Conservation (phyloP, 768 basidiomycete species). For the Lyophyllum shimeji region DNA sequence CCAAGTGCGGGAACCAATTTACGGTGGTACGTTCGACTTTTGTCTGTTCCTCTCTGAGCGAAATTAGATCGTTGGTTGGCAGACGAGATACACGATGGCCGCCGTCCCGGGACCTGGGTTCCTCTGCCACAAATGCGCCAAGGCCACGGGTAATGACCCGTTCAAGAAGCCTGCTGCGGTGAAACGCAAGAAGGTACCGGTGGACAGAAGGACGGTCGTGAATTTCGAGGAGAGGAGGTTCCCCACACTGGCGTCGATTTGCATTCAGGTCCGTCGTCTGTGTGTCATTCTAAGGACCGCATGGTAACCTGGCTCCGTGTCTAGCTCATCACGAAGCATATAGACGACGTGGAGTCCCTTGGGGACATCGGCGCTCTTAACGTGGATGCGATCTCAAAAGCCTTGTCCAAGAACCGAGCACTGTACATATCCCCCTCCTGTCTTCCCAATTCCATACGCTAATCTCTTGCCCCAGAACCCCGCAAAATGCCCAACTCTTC, state of each 20-base stretch:
- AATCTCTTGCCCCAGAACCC: conserved; percentile 46
- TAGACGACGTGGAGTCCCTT: conserved; percentile 84
- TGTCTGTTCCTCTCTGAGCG: not conserved
- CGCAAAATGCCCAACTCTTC: conserved; percentile 81
- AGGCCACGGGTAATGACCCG: conserved; percentile 74
- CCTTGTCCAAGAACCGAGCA: conserved; percentile 76
- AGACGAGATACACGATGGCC: conserved; percentile 89
- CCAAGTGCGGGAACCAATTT: conserved; percentile 79
- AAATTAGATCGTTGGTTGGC: not conserved
- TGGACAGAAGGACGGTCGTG: conserved; percentile 67
- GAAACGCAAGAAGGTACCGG: conserved; percentile 59
- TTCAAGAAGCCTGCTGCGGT: conserved; percentile 77
- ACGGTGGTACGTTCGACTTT: conserved; percentile 66
- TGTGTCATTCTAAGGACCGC: not conserved
- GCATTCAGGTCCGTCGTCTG: conserved; percentile 60
- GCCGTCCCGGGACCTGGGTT: conserved; percentile 70
- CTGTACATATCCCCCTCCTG: conserved; percentile 55
- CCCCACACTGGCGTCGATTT: conserved; percentile 72
- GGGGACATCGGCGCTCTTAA: conserved; percentile 88
- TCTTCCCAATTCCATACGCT: not conserved
- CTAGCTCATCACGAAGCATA: conserved; percentile 81
- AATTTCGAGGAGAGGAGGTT: conserved; percentile 71
- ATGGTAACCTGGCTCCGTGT: not conserved
- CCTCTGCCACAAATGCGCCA: conserved; percentile 84
- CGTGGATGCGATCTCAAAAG: conserved; percentile 80